Base-by-base conservation (phyloP, 768 basidiomycete species). In the Lactifluus pinguis region DNA sequence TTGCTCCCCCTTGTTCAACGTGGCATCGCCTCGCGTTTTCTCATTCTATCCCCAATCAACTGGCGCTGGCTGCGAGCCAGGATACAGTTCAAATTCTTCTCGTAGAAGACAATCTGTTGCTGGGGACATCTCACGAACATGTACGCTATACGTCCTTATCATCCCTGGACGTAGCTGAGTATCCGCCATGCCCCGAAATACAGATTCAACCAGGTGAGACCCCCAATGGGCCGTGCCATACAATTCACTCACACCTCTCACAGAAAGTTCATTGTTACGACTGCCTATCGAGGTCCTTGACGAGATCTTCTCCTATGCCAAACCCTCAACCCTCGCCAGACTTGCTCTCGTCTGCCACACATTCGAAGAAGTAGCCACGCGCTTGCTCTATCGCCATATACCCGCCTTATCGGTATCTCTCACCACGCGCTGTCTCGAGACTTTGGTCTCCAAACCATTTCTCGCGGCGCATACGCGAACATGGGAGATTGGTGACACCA, bases 351-450 rank as follows among this genome's bases (percentile, higher is more conserved):
- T 54, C 13, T 64, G 48, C 13, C 55, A 47, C 29, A 51, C 34
- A 14, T 66, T 60, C n/a, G 63, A 58, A 11, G 63, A 14, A 3
- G 39, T 58, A 7, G 59, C 65, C 25, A 47, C 59, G 10, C 65
- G 65, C 14, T n/a, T 61, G 2, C 63, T 66, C 36, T 66, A 66
- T 57, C 63, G 63, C 49, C 59, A 55, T 50, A 55, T 66, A 29
- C 63, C 59, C 34, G 47, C 59, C 39, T 34, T 64, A 41, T 49
- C 65, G n/a, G 34, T 64, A 50, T 45, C 55, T 34, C 55, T 21
- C 36, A 55, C 65, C 21, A 60, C 57, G n/a, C 32, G 41, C 8
- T 57, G 51, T 34, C 55, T 66, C 21, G 58, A 55, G 10, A 66
- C 65, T 4, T 53, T 66, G 41, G 58, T 48, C 21, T 57, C 55